phyloP scores from a whole-genome alignment of 495 filamentous ascomycete species.

The Podospora tetraspora region DNA sequence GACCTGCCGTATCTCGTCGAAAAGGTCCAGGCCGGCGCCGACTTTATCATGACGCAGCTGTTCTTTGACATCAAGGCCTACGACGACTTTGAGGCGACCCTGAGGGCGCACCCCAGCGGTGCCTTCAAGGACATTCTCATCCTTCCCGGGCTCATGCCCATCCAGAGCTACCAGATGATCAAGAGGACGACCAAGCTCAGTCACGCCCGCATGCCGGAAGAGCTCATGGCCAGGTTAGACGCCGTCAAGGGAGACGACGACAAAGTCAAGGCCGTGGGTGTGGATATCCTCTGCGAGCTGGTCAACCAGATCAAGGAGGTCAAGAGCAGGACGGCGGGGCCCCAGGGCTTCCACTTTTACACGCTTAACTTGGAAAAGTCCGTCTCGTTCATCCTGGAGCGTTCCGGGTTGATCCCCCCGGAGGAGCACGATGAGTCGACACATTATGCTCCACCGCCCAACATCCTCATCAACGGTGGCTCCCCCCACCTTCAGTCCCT shows the following conservation, averaged over 20 bases:
- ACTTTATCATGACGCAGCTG: conserved; percentile 99
- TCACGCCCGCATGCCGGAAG: conserved; percentile 71
- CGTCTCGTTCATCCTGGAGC: conserved; percentile 85
- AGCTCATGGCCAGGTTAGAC: conserved; percentile 66
- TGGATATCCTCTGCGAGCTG: conserved; percentile 67
- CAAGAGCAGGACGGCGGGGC: conserved; percentile 42
- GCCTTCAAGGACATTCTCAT: conserved; percentile 85
- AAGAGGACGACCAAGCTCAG: conserved; percentile 92
- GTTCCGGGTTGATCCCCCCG: conserved; percentile 72
- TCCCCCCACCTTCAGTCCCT: conserved; percentile 19
- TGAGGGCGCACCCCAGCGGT: conserved; percentile 79
- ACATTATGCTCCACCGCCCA: conserved; percentile 38
- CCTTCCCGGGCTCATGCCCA: conserved; percentile 93
- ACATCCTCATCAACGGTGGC: conserved; percentile 33
- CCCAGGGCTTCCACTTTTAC: conserved; percentile 92
- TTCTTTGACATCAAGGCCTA: conserved; percentile 90
- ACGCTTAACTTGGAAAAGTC: conserved; percentile 96
- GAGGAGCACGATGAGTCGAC: conserved; percentile 38
- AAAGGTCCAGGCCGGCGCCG: conserved; percentile 85
- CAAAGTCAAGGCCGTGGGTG: conserved; percentile 71
- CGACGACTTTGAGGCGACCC: conserved; percentile 65
- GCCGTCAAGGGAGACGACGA: conserved; percentile 84
- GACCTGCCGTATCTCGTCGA: conserved; percentile 89
- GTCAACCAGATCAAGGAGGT: conserved; percentile 63
- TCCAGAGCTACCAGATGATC: conserved; percentile 94